A percentile compares a stretch with the other conserved stretches of the same genome.
phyloP scores from a whole-genome alignment of 148 eudicot genomes.

The Heliosperma pusillum region DNA sequence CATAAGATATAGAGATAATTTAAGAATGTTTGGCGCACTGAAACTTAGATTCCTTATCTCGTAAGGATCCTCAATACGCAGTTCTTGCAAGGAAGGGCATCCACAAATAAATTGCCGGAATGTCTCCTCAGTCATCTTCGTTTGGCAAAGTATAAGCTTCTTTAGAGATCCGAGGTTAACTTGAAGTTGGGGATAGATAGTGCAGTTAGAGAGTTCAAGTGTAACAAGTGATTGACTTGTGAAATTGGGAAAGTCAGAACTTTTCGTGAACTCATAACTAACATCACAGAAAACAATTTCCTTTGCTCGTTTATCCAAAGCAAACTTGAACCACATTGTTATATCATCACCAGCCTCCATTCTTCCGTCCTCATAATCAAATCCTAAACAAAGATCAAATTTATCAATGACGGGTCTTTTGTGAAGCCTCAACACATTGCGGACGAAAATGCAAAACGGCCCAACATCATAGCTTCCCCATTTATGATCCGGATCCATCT shows the following conservation, averaged over 20 bases:
- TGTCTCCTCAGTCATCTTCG: not conserved
- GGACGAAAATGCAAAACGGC: not conserved
- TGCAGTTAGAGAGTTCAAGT: no score
- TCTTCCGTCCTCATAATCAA: no score
- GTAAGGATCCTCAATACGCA: not conserved
- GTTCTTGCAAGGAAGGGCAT: slow-evolving; percentile 7
- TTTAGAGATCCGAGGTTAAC: not conserved
- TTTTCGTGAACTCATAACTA: no score
- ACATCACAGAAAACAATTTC: not conserved
- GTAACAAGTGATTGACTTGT: no score
- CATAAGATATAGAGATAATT: not conserved
- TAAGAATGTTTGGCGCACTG: not conserved
- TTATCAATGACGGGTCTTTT: no score
- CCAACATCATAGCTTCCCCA: not conserved
- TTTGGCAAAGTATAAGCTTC: not conserved
- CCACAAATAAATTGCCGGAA: not conserved
- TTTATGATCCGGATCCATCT: no score
- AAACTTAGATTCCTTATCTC: not conserved
- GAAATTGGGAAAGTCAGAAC: not conserved
- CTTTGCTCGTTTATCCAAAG: not conserved
- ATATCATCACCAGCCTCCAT: not conserved
- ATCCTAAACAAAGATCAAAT: not conserved
- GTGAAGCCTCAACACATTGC: no score
- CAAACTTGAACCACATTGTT: not conserved
- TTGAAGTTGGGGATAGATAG: no score